phyloP scores from a whole-genome alignment of 2,329 filamentous ascomycete genomes.

The Magnaporthiopsis poae region DNA sequence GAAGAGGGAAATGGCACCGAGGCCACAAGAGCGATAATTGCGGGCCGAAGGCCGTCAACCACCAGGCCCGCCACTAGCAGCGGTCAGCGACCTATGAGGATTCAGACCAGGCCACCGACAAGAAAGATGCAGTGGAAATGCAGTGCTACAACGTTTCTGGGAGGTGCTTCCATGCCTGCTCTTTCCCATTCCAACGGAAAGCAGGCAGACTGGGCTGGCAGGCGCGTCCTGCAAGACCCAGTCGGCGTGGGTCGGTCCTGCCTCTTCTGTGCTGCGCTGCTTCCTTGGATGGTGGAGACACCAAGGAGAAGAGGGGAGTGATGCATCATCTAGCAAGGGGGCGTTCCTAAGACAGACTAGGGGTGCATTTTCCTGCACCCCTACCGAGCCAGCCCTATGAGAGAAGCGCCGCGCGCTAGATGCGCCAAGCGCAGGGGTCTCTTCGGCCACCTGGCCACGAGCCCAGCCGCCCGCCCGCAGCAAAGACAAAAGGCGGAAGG shows the following conservation, averaged over 20 bases:
- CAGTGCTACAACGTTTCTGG: background rate
- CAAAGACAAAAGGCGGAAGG: background rate
- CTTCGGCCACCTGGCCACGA: background rate
- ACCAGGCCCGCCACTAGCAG: background rate
- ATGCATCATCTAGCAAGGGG: background rate
- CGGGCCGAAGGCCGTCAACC: background rate
- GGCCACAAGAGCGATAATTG: background rate
- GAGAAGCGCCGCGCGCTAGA: background rate
- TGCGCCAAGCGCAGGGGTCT: background rate
- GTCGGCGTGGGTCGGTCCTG: background rate
- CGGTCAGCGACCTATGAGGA: background rate
- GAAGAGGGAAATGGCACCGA: too few species aligned
- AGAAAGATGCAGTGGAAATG: background rate
- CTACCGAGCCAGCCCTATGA: background rate
- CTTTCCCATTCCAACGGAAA: background rate
- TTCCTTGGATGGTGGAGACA: background rate
- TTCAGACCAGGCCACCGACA: background rate
- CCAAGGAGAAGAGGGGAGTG: background rate
- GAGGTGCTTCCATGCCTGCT: background rate
- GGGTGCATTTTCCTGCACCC: background rate
- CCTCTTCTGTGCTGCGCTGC: background rate
- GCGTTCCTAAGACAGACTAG: background rate
- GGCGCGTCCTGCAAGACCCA: background rate
- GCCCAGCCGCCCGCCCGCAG: too few species aligned
- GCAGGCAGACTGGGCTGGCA: background rate